Percentiles rank a stretch among this genome's conserved stretches.
phyloP scores from a whole-genome alignment of 2,329 filamentous ascomycete species.

The Davidsoniella virescens region DNA sequence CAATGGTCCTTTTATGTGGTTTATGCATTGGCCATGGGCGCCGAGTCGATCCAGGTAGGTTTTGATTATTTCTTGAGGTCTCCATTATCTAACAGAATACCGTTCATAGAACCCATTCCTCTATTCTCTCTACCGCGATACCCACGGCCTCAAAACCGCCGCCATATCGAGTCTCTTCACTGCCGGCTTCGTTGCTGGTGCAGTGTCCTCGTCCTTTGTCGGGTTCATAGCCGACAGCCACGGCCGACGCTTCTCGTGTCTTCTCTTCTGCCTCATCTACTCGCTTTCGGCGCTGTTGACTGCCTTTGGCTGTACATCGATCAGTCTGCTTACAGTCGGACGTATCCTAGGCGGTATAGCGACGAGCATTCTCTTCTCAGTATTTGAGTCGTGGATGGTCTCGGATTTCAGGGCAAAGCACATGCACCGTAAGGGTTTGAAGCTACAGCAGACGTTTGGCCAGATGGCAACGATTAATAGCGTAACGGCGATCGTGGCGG shows the following conservation, averaged over 20 bases:
- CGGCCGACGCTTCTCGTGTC: constrained; percentile 35
- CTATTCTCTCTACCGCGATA: constrained; percentile 22
- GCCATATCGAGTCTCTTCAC: constrained; percentile 26
- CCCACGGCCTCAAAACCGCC: constrained; percentile 18
- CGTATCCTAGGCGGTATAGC: constrained; percentile 37
- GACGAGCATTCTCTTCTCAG: constrained; percentile 40
- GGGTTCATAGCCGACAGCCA: constrained; percentile 32
- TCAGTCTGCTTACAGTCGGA: constrained; percentile 32
- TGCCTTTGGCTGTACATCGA: constrained; percentile 12
- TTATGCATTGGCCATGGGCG: constrained; percentile 32
- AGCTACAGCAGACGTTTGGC: constrained; percentile 34
- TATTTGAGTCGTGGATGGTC: constrained; percentile 47
- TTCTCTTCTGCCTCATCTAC: constrained; percentile 38
- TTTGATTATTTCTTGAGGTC: background rate
- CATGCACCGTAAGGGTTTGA: constrained; percentile 24
- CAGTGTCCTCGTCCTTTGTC: constrained; percentile 28
- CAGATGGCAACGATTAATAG: constrained; percentile 37
- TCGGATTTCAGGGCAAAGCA: constrained; percentile 32
- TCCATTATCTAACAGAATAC: background rate
- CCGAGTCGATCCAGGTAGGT: constrained; percentile 34
- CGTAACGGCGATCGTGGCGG: constrained; percentile 15
- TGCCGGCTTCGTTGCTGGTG: constrained; percentile 28
- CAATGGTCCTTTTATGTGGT: constrained; percentile 25
- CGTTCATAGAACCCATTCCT: constrained; percentile 20
- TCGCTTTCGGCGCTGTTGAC: constrained; percentile 32